A percentile compares a stretch with the other conserved stretches of the same genome.
phyloP scores from a whole-genome alignment of 805 yeast genomes.

The Wickerhamomyces queroliae region DNA sequence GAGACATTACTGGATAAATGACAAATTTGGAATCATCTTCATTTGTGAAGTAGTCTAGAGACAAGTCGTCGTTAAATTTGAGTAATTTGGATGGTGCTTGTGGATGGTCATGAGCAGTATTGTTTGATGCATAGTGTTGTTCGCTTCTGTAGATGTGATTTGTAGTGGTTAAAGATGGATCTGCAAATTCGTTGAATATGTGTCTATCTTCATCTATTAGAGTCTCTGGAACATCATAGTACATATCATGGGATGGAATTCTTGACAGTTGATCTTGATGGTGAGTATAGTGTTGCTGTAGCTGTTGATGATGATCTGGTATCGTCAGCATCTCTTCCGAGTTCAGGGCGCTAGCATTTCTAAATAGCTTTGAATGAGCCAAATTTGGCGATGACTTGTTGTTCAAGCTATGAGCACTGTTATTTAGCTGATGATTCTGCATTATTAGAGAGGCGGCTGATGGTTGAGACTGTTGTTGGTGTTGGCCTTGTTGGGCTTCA shows the following conservation, averaged over 20 bases:
- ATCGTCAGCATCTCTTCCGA: slow-evolving; percentile 21
- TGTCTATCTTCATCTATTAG: slow-evolving; percentile 6
- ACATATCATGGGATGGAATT: slow-evolving; percentile 15
- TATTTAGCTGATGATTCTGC: slow-evolving; percentile 4
- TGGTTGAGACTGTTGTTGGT: slow-evolving; percentile 9
- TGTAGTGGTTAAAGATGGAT: slow-evolving; percentile 21
- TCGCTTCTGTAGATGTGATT: slow-evolving; percentile 6
- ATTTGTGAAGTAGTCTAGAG: slow-evolving; percentile 19
- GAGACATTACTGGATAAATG: slow-evolving; percentile 15
- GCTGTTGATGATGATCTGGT: slow-evolving; percentile 10
- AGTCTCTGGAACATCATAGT: slow-evolving; percentile 20
- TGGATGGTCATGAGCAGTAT: slow-evolving; percentile 1
- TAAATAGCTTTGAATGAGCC: slow-evolving; percentile 11
- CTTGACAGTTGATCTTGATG: slow-evolving; percentile 6
- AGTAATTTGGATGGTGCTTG: slow-evolving; percentile 11
- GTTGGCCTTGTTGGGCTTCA: slow-evolving; percentile 4
- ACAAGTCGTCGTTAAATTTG: slow-evolving; percentile 23
- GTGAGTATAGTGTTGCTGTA: slow-evolving; percentile 1
- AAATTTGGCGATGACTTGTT: slow-evolving; percentile 7
- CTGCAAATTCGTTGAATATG: slow-evolving; percentile 20
- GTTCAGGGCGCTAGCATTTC: slow-evolving; percentile 17
- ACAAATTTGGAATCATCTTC: slow-evolving; percentile 18
- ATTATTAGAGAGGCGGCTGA: not conserved
- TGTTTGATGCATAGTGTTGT: slow-evolving; percentile 4
- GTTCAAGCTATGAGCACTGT: slow-evolving; percentile 2